Evolutionary conservation across 2,329 filamentous ascomycete species (phyloP).

Genomic region (Balansia obtecta): DNA sequence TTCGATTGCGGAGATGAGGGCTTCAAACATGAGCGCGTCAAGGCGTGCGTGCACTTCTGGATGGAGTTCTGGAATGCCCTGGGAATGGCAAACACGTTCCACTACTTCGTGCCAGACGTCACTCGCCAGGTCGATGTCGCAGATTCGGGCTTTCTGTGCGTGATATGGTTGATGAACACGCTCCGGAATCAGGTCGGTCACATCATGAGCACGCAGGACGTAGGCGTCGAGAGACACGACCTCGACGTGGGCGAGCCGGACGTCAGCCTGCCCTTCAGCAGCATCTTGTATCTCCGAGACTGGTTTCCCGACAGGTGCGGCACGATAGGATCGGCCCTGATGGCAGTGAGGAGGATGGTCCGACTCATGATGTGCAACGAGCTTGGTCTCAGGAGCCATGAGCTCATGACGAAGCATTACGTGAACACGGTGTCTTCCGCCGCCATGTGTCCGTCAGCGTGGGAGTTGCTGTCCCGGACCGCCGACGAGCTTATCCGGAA

Average conservation of each 20-base stretch:
- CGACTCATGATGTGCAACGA: slow-evolving; percentile 10
- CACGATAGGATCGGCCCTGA: neutral
- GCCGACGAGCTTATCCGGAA: neutral
- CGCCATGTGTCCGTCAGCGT: neutral
- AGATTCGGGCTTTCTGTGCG: slow-evolving; percentile 8
- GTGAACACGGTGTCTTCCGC: neutral
- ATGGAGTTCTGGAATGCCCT: slow-evolving; percentile 10
- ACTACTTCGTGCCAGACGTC: slow-evolving; percentile 8
- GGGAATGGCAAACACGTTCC: slow-evolving; percentile 9
- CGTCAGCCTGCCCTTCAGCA: neutral
- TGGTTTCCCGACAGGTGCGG: slow-evolving; percentile 7
- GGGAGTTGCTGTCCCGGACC: neutral
- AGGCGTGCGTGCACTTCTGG: slow-evolving; percentile 11
- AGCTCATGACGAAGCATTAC: slow-evolving; percentile 5
- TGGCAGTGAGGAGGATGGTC: slow-evolving; percentile 6
- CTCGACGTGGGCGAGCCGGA: neutral
- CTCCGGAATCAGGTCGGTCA: slow-evolving; percentile 10
- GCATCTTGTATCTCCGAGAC: slow-evolving; percentile 6
- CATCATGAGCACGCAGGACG: slow-evolving; percentile 1
- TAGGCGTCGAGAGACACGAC: neutral
- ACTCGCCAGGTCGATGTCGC: slow-evolving; percentile 1
- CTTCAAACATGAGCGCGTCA: slow-evolving; percentile 6
- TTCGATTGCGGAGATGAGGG: slow-evolving; percentile 8
- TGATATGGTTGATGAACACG: slow-evolving; percentile 10
- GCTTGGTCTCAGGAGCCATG: slow-evolving; percentile 6